phyloP scores from a whole-genome alignment of 345 rosid genomes.

The Brassica carinata region DNA sequence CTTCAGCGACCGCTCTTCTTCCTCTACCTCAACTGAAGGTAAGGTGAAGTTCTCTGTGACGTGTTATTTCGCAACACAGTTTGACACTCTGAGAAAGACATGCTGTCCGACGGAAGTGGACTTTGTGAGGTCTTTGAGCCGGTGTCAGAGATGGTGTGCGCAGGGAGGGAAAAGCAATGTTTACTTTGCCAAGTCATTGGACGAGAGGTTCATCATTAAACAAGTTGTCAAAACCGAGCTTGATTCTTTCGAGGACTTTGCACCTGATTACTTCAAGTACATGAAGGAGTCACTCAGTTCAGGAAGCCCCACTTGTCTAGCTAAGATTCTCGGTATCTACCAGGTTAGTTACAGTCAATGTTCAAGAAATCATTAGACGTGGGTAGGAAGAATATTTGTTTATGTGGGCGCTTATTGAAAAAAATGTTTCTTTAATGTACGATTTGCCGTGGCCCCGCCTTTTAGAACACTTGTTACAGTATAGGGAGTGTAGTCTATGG shows the following conservation, averaged over 20 bases:
- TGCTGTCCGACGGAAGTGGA: conserved; percentile 84
- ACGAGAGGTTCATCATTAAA: conserved; percentile 92
- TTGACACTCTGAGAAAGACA: conserved; percentile 73
- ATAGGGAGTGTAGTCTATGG: neutral
- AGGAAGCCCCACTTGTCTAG: conserved; percentile 95
- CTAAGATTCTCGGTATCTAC: conserved; percentile 93
- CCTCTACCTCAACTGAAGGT: conserved; percentile 52
- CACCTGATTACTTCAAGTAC: conserved; percentile 78
- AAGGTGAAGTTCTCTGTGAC: conserved; percentile 83
- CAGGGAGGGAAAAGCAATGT: conserved; percentile 99
- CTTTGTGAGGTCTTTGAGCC: conserved; percentile 84
- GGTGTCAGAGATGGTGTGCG: conserved; percentile 87
- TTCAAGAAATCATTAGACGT: too few relatives aligned
- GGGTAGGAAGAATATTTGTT: too few relatives aligned
- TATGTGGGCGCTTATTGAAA: too few relatives aligned
- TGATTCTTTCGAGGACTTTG: conserved; percentile 91
- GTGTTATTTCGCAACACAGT: conserved; percentile 86
- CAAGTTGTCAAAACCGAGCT: conserved; percentile 88
- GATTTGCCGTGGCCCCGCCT: too few relatives aligned
- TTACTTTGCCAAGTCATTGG: conserved; percentile 89
- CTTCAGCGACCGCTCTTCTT: conserved; percentile 63
- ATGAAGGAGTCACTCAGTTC: conserved; percentile 69
- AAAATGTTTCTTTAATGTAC: too few relatives aligned
- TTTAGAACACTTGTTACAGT: neutral
- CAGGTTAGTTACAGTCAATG: conserved; percentile 58